Evolutionary conservation across 345 rosid species (phyloP).

Genomic region (Combretum micranthum): DNA sequence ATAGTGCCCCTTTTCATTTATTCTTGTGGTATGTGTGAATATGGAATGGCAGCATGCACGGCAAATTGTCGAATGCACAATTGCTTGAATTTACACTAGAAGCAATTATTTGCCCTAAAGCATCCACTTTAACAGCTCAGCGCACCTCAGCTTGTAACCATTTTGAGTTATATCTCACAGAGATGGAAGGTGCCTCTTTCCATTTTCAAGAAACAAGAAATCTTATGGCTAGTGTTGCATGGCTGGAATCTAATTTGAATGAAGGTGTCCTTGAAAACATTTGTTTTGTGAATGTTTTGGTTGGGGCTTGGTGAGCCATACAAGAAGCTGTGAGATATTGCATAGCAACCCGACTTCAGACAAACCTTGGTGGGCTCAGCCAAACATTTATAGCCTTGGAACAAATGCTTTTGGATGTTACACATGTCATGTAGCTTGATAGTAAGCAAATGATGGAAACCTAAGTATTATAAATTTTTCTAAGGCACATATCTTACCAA

Average conservation of each 20-base stretch:
- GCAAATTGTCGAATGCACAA: constrained; percentile 87
- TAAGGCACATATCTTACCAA: constrained; percentile 83
- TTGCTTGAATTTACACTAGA: too few relatives aligned
- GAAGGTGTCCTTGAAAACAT: constrained; percentile 58
- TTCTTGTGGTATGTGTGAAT: constrained; percentile 41
- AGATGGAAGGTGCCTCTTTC: constrained; percentile 87
- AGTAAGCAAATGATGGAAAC: constrained; percentile 68
- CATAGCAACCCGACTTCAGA: constrained; percentile 78
- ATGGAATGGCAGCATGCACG: constrained; percentile 71
- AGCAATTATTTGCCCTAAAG: too few relatives aligned
- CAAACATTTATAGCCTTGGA: constrained; percentile 94
- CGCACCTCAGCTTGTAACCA: too few relatives aligned
- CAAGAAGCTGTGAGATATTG: constrained; percentile 93
- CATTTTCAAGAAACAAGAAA: constrained; percentile 50
- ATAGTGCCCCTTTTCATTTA: constrained; percentile 56
- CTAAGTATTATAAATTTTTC: constrained; percentile 67
- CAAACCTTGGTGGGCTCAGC: constrained; percentile 93
- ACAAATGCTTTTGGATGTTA: constrained; percentile 84
- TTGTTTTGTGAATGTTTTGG: constrained; percentile 64
- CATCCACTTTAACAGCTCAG: too few relatives aligned
- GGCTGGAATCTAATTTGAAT: constrained; percentile 50
- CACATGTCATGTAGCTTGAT: constrained; percentile 73
- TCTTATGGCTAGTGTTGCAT: constrained; percentile 27
- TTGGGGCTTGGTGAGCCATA: constrained; percentile 96
- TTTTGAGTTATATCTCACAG: too few relatives aligned